Evolutionary conservation across 2,329 filamentous ascomycete species (phyloP), one percentile per base, ranked within the genome.

Genomic region (Pyrenophora graminea): DNA sequence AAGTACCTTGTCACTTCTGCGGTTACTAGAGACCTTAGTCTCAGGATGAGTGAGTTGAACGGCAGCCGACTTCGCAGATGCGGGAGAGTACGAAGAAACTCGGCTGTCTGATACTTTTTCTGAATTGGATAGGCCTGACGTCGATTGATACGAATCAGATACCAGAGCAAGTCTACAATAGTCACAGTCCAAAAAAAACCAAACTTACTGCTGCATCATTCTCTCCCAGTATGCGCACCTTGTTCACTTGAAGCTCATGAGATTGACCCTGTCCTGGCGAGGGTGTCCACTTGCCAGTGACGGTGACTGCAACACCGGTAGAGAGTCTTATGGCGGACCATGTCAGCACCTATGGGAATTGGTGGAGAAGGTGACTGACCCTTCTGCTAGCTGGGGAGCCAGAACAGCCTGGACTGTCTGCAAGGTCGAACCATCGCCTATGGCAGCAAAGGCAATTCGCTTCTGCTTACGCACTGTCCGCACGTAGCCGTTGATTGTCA

Each of bases 61-160:
- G 90, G 89, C 15, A 90, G 86, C 64, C 93, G 88, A 58, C 89
- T 77, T 51, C 94, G 88, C 52, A 99, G 81, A 75, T 99, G 94
- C 42, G 93, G 91, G 45, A 96, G 82, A 10, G 88, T 89, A 51
- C 94, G 88, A 55, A 99, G 83, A 72, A 88, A 97, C 69, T 97
- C 93, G 43, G 88, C 80, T 4, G 87, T 90, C 64, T 97, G 92
- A 64, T 94, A 96, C 76, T 97, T 97, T 75, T 96, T 96, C 75
- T 99, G 94, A 19, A 99, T 85, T 3, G 94, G 94, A 69, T 90
- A 96, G 56, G 87, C 89, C 89, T 97, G 48, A 34, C 61, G 45
- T 39, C 25, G 34, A 21, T 59, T 25, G 53, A 54, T 23, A 45
- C 47, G 53, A 21, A 56, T 64, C 55, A 69, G 64, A 58, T 34